Evolutionary conservation across 148 eudicot genomes (phyloP).

Genomic region (Nepenthes mirabilis): DNA sequence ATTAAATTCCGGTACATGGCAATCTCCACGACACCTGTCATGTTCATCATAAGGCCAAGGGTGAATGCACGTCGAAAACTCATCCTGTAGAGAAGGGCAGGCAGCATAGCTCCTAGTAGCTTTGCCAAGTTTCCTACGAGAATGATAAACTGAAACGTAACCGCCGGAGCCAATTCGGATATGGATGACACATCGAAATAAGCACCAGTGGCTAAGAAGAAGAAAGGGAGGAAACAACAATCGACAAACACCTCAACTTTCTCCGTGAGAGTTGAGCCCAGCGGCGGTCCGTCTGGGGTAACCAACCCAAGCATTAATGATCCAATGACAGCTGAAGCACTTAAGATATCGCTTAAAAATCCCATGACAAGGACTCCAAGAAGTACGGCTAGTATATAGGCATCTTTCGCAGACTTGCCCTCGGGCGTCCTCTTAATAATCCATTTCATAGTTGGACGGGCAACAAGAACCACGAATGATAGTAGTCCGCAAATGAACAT

Average conservation of each 20-base stretch:
- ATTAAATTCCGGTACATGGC: neutral
- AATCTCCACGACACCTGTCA: neutral
- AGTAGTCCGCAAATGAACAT: neutral
- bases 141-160: neutral
- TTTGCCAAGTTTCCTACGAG: neutral
- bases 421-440: constrained; percentile 8
- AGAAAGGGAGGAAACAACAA: neutral
- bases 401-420: constrained; percentile 12
- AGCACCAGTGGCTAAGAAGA: neutral
- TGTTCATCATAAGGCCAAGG: neutral
- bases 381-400: constrained; percentile 4
- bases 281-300: constrained; percentile 5
- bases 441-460: constrained; percentile 4
- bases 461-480: neutral
- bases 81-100: neutral
- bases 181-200: neutral
- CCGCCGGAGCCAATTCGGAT: neutral
- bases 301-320: neutral
- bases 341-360: neutral
- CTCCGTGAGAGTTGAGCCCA: constrained; percentile 1
- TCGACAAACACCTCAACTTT: neutral
- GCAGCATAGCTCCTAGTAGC: neutral
- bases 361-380: constrained; percentile 6
- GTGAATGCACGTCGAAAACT: neutral
- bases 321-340: neutral